Conservation (phyloP, 192 early-diverging fungal genomes). For the Coemansia sp. region DNA sequence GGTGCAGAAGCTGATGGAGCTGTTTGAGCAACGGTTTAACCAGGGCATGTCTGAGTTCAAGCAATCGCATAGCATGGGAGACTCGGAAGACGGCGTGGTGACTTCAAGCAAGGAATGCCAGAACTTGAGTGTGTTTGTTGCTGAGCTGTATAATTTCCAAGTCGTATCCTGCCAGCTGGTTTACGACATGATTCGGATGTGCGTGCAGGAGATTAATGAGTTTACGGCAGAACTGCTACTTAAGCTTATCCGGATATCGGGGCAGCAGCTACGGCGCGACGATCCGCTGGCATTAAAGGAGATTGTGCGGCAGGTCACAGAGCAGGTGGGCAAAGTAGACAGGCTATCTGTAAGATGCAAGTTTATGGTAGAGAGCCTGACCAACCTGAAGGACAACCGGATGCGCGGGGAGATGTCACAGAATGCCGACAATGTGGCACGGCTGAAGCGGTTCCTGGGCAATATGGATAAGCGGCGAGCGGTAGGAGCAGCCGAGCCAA, state of each 20-base stretch:
- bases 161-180: conserved; percentile 80
- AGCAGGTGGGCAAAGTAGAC: conserved; percentile 28
- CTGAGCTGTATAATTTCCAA: conserved; percentile 89
- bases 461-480: conserved; percentile 59
- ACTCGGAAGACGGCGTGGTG: conserved; percentile 45
- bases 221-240: conserved; percentile 87
- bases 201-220: conserved; percentile 72
- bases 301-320: conserved; percentile 62
- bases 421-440: conserved; percentile 62
- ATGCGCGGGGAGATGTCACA: conserved; percentile 61
- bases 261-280: conserved; percentile 83
- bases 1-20: conserved; percentile 71
- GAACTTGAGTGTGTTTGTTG: conserved; percentile 77
- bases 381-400: conserved; percentile 90
- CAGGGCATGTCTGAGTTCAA: conserved; percentile 30
- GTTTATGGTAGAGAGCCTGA: conserved; percentile 95
- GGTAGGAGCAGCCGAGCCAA: conserved; percentile 61
- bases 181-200: conserved; percentile 78
- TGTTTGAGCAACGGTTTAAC: conserved; percentile 62
- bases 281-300: conserved; percentile 91
- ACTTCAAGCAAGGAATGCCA: conserved; percentile 67
- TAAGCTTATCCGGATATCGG: conserved; percentile 65
- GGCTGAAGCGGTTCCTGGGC: conserved; percentile 77
- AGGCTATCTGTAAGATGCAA: conserved; percentile 64
- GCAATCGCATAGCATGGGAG: conserved; percentile 15